Evolutionary conservation across 2,329 filamentous ascomycete genomes (phyloP).

Genomic region (Botrytis byssoidea): DNA sequence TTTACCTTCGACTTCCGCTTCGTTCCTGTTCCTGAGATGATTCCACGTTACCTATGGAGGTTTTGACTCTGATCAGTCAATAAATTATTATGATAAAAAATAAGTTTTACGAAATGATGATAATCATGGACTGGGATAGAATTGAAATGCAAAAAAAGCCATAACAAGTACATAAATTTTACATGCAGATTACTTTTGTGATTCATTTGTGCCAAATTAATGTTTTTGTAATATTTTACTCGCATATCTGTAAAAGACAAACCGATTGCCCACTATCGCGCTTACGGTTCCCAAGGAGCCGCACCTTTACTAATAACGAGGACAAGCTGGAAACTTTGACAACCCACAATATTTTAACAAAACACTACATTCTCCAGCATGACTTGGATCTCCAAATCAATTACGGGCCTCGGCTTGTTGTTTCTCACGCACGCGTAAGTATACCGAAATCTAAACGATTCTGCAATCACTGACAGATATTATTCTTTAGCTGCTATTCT

Average conservation of each 20-base stretch:
- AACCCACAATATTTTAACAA: slow-evolving; percentile 1
- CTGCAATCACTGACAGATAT: neutral
- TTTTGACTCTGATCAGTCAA: slow-evolving; percentile 24
- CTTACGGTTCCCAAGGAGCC: slow-evolving; percentile 19
- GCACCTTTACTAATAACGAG: slow-evolving; percentile 11
- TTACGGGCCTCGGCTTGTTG: slow-evolving; percentile 73
- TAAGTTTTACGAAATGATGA: slow-evolving; percentile 32
- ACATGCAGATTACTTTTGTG: neutral
- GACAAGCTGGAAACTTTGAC: slow-evolving; percentile 8
- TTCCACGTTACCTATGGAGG: slow-evolving; percentile 30
- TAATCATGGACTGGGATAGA: slow-evolving; percentile 35
- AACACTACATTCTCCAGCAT: slow-evolving; percentile 45
- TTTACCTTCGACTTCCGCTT: slow-evolving; percentile 21
- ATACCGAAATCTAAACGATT: slow-evolving; percentile 7
- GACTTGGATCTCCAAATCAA: slow-evolving; percentile 67
- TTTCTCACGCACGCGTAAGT: slow-evolving; percentile 85
- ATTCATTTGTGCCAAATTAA: slow-evolving; percentile 5
- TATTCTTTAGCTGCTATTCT: slow-evolving; percentile 80
- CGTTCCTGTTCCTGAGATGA: slow-evolving; percentile 32
- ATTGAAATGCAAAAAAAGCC: slow-evolving; percentile 32
- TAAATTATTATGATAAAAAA: slow-evolving; percentile 20
- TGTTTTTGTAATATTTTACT: neutral
- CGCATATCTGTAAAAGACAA: neutral
- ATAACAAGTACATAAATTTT: slow-evolving; percentile 20
- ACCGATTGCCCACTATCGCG: slow-evolving; percentile 14